Evolutionary conservation across 2,329 filamentous ascomycete species (phyloP), one percentile per base, ranked within the genome.

Genomic region (Diaporthe velutina): DNA sequence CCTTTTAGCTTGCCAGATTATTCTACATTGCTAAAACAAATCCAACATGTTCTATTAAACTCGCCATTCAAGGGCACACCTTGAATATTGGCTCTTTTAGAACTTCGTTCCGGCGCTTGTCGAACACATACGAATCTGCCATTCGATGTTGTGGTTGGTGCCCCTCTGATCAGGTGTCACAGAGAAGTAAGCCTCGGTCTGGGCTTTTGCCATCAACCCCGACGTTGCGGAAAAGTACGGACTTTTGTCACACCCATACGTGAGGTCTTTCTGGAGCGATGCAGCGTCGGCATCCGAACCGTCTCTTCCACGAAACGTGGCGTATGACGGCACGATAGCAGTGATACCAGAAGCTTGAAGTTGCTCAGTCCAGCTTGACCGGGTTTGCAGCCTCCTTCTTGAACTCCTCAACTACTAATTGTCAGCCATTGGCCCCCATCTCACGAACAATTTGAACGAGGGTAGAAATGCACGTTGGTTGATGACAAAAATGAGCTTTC

Each of bases 351-450:
- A 2, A 38, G 15, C 33, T 22, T 30, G 42, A 17, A 9, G 12
- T 17, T 19, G 17, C 45, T 76, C 73, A 80, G 12, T 80, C 78
- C n/a, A 75, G 52, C 74, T 83, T 84, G 54, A 80, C 60, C 30
- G 82, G 80, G 67, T 81, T 80, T 30, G 79, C 75, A 40, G 82
- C 84, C 61, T 84, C 84, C 71, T 80, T 82, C 75, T 85, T 79
- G 76, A 82, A 83, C 74, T 79, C 77, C 68, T 87, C 84, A 58
- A 87, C 64, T 68, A 19, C 8, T 12, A 22, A 12, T 4, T 40
- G n/a, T 68, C 40, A 68, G 64, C 64, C 64, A 68, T 54, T 54
- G 64, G 33, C 64, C n/a, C 48, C 22, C n/a, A 22, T 28, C 9
- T 8, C 7, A 40, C 4, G 22, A 2, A 13, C 1, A 28, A 4